Conservation (phyloP, 495 filamentous ascomycete genomes). For the Bryoglossum gracile region DNA sequence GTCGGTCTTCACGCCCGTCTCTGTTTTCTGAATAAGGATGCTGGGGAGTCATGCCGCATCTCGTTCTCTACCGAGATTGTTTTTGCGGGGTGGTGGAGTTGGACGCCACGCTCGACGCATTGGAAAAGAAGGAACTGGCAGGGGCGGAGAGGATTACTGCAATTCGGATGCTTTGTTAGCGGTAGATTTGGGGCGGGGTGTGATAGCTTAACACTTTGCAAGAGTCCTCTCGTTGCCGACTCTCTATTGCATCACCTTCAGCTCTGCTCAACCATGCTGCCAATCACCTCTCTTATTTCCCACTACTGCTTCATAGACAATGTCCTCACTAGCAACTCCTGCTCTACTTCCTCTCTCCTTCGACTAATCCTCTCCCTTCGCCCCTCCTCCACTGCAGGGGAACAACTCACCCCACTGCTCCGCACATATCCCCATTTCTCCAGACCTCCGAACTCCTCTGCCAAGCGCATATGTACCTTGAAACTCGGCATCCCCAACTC, state of each 20-base stretch:
- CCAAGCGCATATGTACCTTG: slow-evolving; percentile 56
- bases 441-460: slow-evolving; percentile 50
- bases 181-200: no score
- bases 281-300: slow-evolving; percentile 14
- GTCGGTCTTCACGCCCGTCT: slow-evolving; percentile 43
- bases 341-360: slow-evolving; percentile 55
- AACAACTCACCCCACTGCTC: slow-evolving; percentile 52
- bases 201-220: slow-evolving; percentile 52
- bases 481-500: slow-evolving; percentile 61
- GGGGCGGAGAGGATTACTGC: slow-evolving; percentile 51
- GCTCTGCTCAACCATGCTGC: slow-evolving; percentile 53
- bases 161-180: no score
- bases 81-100: slow-evolving; percentile 56
- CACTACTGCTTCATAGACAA: no score
- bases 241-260: slow-evolving; percentile 46
- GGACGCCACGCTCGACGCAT: slow-evolving; percentile 52
- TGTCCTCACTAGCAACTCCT: slow-evolving; percentile 12
- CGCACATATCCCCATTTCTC: slow-evolving; percentile 63
- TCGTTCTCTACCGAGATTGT: slow-evolving; percentile 47
- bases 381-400: slow-evolving; percentile 25
- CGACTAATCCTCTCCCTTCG: slow-evolving; percentile 54
- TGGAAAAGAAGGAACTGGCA: slow-evolving; percentile 56
- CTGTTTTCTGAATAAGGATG: slow-evolving; percentile 36
- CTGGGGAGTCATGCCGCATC: slow-evolving; percentile 36
- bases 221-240: slow-evolving; percentile 56